Base-by-base conservation (phyloP, 169 alveolate genomes). In the Plasmodium vivax region DNA sequence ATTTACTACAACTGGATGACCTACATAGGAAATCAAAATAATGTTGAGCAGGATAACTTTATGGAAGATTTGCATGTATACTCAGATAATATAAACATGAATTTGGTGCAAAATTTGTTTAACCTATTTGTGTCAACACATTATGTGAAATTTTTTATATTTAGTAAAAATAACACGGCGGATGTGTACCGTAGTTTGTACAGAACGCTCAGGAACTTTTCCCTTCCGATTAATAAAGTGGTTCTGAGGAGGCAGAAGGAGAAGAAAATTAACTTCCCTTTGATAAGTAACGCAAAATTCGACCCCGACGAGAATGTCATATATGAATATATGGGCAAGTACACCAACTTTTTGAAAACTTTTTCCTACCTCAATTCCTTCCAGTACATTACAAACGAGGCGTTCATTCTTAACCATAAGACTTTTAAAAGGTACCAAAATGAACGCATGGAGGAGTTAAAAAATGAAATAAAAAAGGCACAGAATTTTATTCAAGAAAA, bases 1-100 rank as follows among this genome's bases (percentile, higher is more conserved):
- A 71, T 91, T 32, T 91, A 23, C 41, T 91, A 91, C 77, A 91
- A 91, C 71, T 91, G 95, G 95, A 4, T 82, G 56, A 81, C 92
- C 10, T 51, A 91, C 56, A 6, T 82, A 32, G 95, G 92, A 19
- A 73, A 91, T 91, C 92, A 81, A 62, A 88, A 47, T 38, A 1
- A 80, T 23, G 12, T 77, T 12, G 23, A 32, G 19, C 3, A 19
- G 19, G 23, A 56, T 3, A 36, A 77, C 3, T 88, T 88, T 77
- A 79, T 73, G 30, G 43, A 88, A 34, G 82, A 88, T 32, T 19
- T 88, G 5, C 56, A 34, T 41, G 43, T 88, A 10, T 88, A 58
- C 43, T 71, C 92, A 51, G 91, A 68, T 41, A 82, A 91, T 82
- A 4, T 91, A 43, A 91, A 91, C 68, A 82, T 91, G 84, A 91